These are phyloP conservation scores for Plasmodium gonderi DNA, from an alignment of 169 alveolate species.

Conservation along the genomic window DNA sequence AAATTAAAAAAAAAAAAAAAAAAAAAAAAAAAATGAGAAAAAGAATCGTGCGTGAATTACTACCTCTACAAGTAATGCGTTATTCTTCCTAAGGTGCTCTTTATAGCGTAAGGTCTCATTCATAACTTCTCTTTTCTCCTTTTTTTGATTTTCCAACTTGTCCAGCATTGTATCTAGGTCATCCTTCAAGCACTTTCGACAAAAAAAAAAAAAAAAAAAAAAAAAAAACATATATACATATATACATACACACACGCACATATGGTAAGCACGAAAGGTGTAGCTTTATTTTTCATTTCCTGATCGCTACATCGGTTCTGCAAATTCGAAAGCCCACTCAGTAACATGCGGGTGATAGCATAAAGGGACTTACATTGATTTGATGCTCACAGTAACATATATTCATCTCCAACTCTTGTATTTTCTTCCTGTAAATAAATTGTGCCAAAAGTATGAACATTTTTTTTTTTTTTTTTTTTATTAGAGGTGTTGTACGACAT, in stretches of 20 bases:
- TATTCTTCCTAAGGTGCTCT: constrained; percentile 27
- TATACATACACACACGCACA: background rate
- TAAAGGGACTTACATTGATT: constrained; percentile 22
- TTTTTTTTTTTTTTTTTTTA: no score
- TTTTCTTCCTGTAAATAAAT: constrained; percentile 25
- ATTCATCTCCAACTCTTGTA: constrained; percentile 49
- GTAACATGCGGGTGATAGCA: no score
- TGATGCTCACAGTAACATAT: constrained; percentile 66
- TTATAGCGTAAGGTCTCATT: constrained; percentile 24
- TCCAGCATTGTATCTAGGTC: constrained; percentile 11
- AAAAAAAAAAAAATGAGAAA: background rate
- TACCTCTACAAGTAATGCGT: constrained; percentile 32
- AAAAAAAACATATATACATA: background rate
- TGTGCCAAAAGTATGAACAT: background rate
- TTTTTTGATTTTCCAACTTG: constrained; percentile 2
- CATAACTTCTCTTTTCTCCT: constrained; percentile 21
- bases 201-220: background rate
- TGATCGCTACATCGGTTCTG: background rate
- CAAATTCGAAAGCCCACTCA: background rate
- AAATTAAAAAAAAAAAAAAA: background rate
- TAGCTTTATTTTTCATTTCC: background rate
- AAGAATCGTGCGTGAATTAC: background rate
- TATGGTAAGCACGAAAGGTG: no score
- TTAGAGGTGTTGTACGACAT: background rate
- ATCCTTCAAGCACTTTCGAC: constrained; percentile 32